A percentile compares a stretch with the other conserved stretches of the same genome.
These are phyloP conservation scores for Helianthus annuus DNA, from an alignment of 129 eudicot genomes.

Conservation along the genomic window HanXRQr2.0-SUNRISE NC_035442.2:27145601-27146100, in stretches of 20 bases:
- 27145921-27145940: slow-evolving; percentile 51
- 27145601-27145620: slow-evolving; percentile 53
- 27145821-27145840: slow-evolving; percentile 60
- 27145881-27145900: slow-evolving; percentile 49
- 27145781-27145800: slow-evolving; percentile 73
- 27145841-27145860: slow-evolving; percentile 89
- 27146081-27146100: slow-evolving; percentile 16
- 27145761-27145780: slow-evolving; percentile 44
- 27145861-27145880: slow-evolving; percentile 72
- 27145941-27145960: slow-evolving; percentile 62
- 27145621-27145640: slow-evolving; percentile 18
- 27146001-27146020: slow-evolving; percentile 39
- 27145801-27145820: slow-evolving; percentile 62
- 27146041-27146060: slow-evolving; percentile 67
- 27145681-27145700: slow-evolving; percentile 54
- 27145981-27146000: slow-evolving; percentile 64
- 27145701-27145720: slow-evolving; percentile 65
- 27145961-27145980: slow-evolving; percentile 57
- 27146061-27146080: slow-evolving; percentile 54
- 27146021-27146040: slow-evolving; percentile 58
- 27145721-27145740: slow-evolving; percentile 65
- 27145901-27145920: slow-evolving; percentile 52
- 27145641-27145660: slow-evolving; percentile 26
- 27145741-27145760: slow-evolving; percentile 79
- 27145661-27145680: slow-evolving; percentile 41